Conservation (phyloP, 345 rosid genomes). For the Odontarrhena argentea region DNA sequence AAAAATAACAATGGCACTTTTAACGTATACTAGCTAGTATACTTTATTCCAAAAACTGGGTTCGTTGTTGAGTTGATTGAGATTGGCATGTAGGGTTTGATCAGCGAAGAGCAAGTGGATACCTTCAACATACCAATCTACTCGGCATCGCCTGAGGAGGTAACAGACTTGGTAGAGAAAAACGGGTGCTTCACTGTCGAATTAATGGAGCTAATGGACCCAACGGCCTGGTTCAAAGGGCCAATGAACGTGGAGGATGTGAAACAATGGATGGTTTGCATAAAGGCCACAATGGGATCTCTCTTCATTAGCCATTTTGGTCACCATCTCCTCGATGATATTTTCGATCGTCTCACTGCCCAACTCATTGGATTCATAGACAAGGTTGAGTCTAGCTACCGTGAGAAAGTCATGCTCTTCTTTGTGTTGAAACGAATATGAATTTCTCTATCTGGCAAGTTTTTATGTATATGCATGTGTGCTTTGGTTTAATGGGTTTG, state of each 20-base stretch:
- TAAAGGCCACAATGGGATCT: conserved; percentile 58
- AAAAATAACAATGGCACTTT: neutral
- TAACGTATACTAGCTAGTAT: neutral
- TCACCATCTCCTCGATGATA: conserved; percentile 36
- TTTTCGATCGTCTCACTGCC: conserved; percentile 44
- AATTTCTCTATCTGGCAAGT: conserved; percentile 6
- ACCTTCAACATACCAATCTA: conserved; percentile 59
- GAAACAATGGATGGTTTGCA: conserved; percentile 45
- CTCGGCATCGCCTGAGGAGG: conserved; percentile 45
- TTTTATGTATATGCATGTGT: neutral
- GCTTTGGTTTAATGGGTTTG: neutral
- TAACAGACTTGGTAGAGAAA: conserved; percentile 41
- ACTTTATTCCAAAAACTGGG: conserved; percentile 3
- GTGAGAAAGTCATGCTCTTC: conserved; percentile 44
- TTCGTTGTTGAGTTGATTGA: conserved; percentile 6
- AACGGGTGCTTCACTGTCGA: conserved; percentile 49
- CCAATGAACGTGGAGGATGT: conserved; percentile 39
- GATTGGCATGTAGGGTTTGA: conserved; percentile 43
- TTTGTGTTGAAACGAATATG: conserved; percentile 43
- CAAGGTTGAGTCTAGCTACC: conserved; percentile 41
- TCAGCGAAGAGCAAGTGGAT: conserved; percentile 55
- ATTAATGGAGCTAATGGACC: conserved; percentile 47
- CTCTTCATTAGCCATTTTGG: conserved; percentile 51
- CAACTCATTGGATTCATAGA: conserved; percentile 42
- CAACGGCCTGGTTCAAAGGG: conserved; percentile 39